Conservation (phyloP, 495 filamentous ascomycete genomes). For the Staphylotrichum tortipilum region DNA sequence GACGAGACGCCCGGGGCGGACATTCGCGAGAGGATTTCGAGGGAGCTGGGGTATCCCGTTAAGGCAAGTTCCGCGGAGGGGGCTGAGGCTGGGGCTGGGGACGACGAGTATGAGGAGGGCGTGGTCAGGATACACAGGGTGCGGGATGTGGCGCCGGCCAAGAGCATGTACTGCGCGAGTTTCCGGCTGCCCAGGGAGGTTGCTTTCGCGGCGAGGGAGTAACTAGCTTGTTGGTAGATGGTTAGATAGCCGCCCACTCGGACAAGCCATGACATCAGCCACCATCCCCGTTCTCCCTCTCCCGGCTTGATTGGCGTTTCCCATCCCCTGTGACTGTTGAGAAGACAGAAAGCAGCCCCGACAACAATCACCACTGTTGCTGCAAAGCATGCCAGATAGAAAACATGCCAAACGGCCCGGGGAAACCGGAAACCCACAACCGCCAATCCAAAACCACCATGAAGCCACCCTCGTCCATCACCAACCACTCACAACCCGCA, state of each 20-base stretch:
- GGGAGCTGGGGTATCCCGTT: constrained; percentile 52
- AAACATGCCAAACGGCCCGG: no score
- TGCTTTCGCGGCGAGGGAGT: constrained; percentile 52
- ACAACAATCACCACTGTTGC: no score
- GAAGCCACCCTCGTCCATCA: no score
- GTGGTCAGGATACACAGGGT: constrained; percentile 67
- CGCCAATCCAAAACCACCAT: no score
- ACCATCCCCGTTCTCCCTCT: neutral
- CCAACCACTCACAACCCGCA: neutral
- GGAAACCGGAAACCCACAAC: no score
- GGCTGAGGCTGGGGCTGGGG: neutral
- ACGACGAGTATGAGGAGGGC: constrained; percentile 30
- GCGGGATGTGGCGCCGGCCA: constrained; percentile 80
- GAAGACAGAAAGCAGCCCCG: no score
- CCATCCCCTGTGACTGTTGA: no score
- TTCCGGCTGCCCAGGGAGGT: constrained; percentile 77
- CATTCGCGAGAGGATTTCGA: constrained; percentile 60
- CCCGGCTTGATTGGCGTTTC: neutral
- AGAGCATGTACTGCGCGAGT: constrained; percentile 93
- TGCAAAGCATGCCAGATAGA: no score
- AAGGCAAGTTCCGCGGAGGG: constrained; percentile 20
- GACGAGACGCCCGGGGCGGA: constrained; percentile 49
- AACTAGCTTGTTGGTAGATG: neutral
- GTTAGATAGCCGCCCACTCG: no score
- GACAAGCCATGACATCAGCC: no score